A percentile compares a stretch with the other conserved stretches of the same genome.
Conservation (phyloP, 1,284 basidiomycete species). For the Ceratobasidium sp. region DNA sequence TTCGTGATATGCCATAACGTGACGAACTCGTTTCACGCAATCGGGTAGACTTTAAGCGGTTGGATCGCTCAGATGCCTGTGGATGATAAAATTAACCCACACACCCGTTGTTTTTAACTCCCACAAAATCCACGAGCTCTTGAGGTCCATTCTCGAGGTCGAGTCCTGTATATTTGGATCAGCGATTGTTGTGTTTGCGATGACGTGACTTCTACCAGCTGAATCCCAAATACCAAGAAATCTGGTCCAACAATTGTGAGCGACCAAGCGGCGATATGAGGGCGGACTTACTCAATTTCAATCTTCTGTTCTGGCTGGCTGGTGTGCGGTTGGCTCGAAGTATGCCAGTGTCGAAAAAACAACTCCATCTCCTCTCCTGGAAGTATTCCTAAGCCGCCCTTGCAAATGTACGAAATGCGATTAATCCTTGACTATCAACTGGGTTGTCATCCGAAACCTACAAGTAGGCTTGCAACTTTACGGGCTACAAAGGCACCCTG, state of each 20-base stretch:
- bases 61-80: not conserved
- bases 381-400: too few species aligned
- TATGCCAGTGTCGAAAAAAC: too few species aligned
- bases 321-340: too few species aligned
- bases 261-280: too few species aligned
- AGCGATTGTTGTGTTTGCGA: too few species aligned
- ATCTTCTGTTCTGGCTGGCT: not conserved
- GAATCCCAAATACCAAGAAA: slow-evolving; percentile 15
- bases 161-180: not conserved
- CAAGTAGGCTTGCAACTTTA: slow-evolving; percentile 42
- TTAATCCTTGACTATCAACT: not conserved
- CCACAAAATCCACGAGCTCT: not conserved
- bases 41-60: slow-evolving; percentile 1
- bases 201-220: not conserved
- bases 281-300: too few species aligned
- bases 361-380: too few species aligned
- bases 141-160: not conserved
- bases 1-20: slow-evolving; percentile 38
- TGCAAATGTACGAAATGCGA: too few species aligned
- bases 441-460: not conserved
- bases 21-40: slow-evolving; percentile 21
- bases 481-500: slow-evolving; percentile 44
- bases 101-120: not conserved
- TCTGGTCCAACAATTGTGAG: not conserved
- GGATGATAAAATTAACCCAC: not conserved